Base-by-base conservation (phyloP, 345 rosid genomes). In the Eucalyptus pauciflora region DNA sequence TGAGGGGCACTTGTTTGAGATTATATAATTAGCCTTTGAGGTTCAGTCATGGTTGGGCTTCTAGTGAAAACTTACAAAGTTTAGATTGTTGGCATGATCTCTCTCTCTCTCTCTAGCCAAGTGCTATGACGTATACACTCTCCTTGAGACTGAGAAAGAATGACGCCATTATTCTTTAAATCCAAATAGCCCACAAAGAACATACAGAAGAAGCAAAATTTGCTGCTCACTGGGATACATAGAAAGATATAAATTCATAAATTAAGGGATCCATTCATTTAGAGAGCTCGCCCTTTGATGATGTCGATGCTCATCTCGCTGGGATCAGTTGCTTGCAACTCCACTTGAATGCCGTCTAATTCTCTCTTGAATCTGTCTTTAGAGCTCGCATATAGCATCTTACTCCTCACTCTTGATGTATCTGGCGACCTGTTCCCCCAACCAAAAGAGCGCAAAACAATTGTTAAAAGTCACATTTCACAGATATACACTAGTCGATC, bases 341-440 rank as follows among this genome's bases (percentile, higher is more conserved):
- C 96, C 51, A 95, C 95, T 86, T 96, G 97, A 91, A 96, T 91
- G 15, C 96, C 97, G 89, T 96, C 96, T 90, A 96, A 87, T 91
- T 96, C 96, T 50, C 96, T 95, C 95, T 92, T 96, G 94, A 96
- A 95, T 86, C 96, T 91, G 88, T 95, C 96, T 90, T 94, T 95
- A 5, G 96, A 95, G 91, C 97, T 96, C 60, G 98, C 96, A 89
- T 96, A 96, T 37, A 96, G 86, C 98, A 95, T 96, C 94, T 96
- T 96, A 89, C 95, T 96, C 87, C 98, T 90, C 92, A 94, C 96
- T 93, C 89, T 94, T 64, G 97, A 93, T 27, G 94, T 87, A 46
- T 96, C 98, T 13, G 97, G 98, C 31, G 97, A 62, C 96, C 97
- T 95, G 88, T 25, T 27, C 71, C 27, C 85, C 48, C 85, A 6